Base-by-base conservation (phyloP, 2,329 filamentous ascomycete genomes). In the Trichoderma brevicompactum region DNA sequence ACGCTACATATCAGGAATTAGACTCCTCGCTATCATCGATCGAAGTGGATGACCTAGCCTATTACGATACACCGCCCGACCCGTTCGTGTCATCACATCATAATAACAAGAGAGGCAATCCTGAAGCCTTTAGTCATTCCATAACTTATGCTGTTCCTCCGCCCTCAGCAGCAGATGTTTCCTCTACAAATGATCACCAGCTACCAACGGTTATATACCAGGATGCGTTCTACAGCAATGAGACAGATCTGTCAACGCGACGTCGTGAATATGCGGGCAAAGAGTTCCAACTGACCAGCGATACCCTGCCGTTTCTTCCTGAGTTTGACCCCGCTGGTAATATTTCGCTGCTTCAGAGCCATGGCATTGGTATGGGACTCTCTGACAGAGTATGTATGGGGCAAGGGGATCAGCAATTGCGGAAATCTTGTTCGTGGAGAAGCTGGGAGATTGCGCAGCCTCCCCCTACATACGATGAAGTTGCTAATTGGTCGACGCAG, bases 191-290 rank as follows among this genome's bases (percentile, higher is more conserved):
- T 8, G 72, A 74, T 1, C 50, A 73, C 38, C 44, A 67, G 13
- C 48, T 88, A 8, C 90, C 91, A 0, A 82, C 89, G 65, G 84
- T 91, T 13, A 84, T 97, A 55, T 96, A 97, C 69, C 91, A 93
- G 75, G 89, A 93, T 73, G 89, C 94, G 0, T 94, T 89, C 72
- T 98, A 97, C 74, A 91, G 93, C 70, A 83, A 91, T 34, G 92
- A 96, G 67, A 83, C 82, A 58, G 95, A 98, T 76, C 90, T 97
- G 0, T 93, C 94, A 12, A 84, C 89, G 44, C 85, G 89, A 61
- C 78, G 84, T 38, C 84, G 92, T 61, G 92, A 97, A 76, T 98
- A 97, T 78, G 94, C 91, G 7, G 94, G 94, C 3, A 88, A 88
- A 70, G 91, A 96, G 71, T 97, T 96, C 74, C 89, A 87, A 65